These are phyloP conservation scores for Dillenia suffruticosa DNA, from an alignment of 164 flowering plant genomes.

Conservation along the genomic window DNA sequence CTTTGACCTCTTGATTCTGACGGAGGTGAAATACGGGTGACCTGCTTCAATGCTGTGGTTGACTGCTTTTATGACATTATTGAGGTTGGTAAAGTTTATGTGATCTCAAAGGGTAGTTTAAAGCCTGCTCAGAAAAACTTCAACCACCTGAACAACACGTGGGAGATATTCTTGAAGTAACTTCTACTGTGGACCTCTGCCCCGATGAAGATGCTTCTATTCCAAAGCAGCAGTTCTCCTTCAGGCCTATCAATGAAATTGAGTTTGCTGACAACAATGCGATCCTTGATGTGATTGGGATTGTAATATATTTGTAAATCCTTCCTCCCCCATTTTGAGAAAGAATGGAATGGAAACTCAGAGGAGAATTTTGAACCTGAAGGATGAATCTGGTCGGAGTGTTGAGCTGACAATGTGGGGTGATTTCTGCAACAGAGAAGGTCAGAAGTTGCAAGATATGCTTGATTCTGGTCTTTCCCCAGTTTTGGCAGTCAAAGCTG, in stretches of 20 bases:
- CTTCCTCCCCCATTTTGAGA: slow-evolving; percentile 79
- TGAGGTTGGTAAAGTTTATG: slow-evolving; percentile 82
- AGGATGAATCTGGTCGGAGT: slow-evolving; percentile 70
- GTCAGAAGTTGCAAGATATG: slow-evolving; percentile 76
- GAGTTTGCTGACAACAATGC: slow-evolving; percentile 74
- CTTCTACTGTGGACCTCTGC: slow-evolving; percentile 73
- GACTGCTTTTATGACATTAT: slow-evolving; percentile 79
- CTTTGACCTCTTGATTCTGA: slow-evolving; percentile 93
- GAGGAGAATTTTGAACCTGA: slow-evolving; percentile 69
- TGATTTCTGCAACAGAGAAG: slow-evolving; percentile 88
- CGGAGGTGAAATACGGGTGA: slow-evolving; percentile 95
- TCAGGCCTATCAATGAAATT: slow-evolving; percentile 77
- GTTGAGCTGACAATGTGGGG: slow-evolving; percentile 97
- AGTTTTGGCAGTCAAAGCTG: slow-evolving; percentile 86
- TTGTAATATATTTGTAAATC: slow-evolving; percentile 71
- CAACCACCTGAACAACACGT: slow-evolving; percentile 91
- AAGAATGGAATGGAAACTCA: slow-evolving; percentile 99
- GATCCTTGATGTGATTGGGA: slow-evolving; percentile 74
- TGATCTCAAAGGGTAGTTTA: slow-evolving; percentile 86
- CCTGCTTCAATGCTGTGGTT: slow-evolving; percentile 91
- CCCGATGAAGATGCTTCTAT: slow-evolving; percentile 85
- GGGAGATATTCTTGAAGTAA: slow-evolving; percentile 85
- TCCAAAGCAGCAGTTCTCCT: slow-evolving; percentile 82
- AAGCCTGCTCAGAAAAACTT: slow-evolving; percentile 94
- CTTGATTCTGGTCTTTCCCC: slow-evolving; percentile 69